Base-by-base conservation (phyloP, 768 basidiomycete species). In the Punctularia strigosozonata region DNA sequence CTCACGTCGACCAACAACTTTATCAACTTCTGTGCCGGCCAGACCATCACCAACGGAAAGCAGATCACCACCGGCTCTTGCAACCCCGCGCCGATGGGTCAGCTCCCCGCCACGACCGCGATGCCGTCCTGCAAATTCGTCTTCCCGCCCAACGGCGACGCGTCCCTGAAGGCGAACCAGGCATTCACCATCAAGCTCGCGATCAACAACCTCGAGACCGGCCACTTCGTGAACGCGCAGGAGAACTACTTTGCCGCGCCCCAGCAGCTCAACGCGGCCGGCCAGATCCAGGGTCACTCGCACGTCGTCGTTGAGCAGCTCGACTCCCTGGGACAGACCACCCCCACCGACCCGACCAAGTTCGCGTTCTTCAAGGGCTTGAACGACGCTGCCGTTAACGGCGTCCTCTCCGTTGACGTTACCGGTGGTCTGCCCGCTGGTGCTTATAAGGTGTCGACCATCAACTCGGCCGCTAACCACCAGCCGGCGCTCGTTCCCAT, bases 1-100 rank as follows among this genome's bases (percentile, higher is more conserved):
- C 56, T 74, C 5, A 77, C 71, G 0, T 77, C 77, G n/a, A 56
- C 55, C 33, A 78, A 84, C 61, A 84, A 84, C 64, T 85, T 78
- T 54, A 80, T 80, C 59, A 79, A 80, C 60, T 77, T 63, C 54
- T 80, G 80, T 47, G 51, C 65, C 3, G 48, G 64, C 37, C 54
- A 68, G 36, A 69, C 77, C 3, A 62, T 80, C 42, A 81, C 80
- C 31, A 71, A 77, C 47, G 77, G 78, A n/a, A 38, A 63, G 46
- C 77, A 74, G 49, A 51, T 71, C 50, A 55, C 49, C 42, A 52
- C 49, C 5, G 72, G 72, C 6, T 75, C 73, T 18, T 77, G 77
- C 54, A 78, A 80, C 54, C 68, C 72, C 24, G 63, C 71, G 13
- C 71, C 73, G 0, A 73, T 79, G 66, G 80, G 80, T 36, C 51